Evolutionary conservation across 2,329 filamentous ascomycete genomes (phyloP).

Genomic region (Furcasterigmium furcatum): DNA sequence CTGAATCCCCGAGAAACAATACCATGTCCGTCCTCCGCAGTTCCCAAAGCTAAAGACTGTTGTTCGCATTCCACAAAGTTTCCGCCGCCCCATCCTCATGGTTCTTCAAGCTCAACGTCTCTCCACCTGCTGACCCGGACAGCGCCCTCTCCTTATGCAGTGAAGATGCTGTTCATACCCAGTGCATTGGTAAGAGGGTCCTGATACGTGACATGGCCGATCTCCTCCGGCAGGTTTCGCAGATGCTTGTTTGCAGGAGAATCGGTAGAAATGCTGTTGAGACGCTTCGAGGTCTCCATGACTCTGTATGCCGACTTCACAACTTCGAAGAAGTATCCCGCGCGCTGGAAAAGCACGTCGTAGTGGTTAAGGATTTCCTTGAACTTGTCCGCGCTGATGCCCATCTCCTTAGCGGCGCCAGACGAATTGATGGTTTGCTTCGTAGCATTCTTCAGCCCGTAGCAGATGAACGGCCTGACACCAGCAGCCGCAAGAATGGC

Average conservation of each 20-base stretch:
- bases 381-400: not conserved
- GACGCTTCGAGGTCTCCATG: not conserved
- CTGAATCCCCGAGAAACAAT: no score
- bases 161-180: constrained; percentile 1
- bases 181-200: constrained; percentile 5
- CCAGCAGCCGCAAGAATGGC: constrained; percentile 4
- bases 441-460: not conserved
- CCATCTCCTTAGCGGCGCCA: constrained; percentile 1
- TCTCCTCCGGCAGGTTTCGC: not conserved
- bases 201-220: constrained; percentile 6
- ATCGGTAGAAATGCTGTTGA: constrained; percentile 3
- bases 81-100: no score
- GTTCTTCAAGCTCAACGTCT: no score
- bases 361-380: constrained; percentile 1
- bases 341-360: not conserved
- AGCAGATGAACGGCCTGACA: constrained; percentile 6
- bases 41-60: no score
- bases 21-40: no score
- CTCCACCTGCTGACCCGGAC: no score
- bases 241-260: not conserved
- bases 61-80: no score
- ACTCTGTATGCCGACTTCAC: no score
- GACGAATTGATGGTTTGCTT: not conserved
- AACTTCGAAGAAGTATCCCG: not conserved
- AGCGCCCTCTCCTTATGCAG: constrained; percentile 5